Evolutionary conservation across 495 filamentous ascomycete species (phyloP), one percentile per base, ranked within the genome.

Genomic region (Jackrogersella minutella): DNA sequence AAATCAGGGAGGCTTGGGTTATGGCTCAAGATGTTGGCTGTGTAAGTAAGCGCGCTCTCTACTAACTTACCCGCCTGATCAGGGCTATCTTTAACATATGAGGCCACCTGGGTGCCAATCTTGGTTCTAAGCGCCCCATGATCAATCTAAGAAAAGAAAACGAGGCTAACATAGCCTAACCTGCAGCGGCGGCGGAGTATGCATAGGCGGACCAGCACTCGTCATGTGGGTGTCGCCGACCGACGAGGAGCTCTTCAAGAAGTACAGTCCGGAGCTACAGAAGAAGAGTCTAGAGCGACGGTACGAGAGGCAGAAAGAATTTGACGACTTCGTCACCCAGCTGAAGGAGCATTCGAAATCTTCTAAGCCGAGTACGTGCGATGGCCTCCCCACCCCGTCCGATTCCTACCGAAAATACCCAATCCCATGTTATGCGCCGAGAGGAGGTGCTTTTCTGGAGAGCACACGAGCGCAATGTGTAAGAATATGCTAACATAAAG

Each of bases 211-310:
- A 21, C 94, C 94, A 28, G 90, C 91, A 3, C 78, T 97, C 43
- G 86, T 93, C n/a, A 81, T 85, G 72, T 96, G 85, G 66, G 80
- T 98, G 34, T 85, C 87, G 50, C 95, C 96, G 2, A 87, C 91
- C 5, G 92, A 97, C 66, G 95, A 97, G 75, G 93, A 97, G 78
- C 82, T 98, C 7, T 91, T 96, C 81, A 72, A 93, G 83, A 87
- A 83, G 76, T 98, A 97, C 81, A 98, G 93, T 75, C 93, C 94
- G 1, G 95, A 98, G 11, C 85, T 98, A 3, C 91, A 94, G 74
- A 91, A 90, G 76, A 85, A 89, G 67, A 91, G 90, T 53, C 78
- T 93, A 1, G 91, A 92, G 71, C 83, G 89, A 52, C 85, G 93
- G 26, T 80, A 88, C 43, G 84, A 87, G 66, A 84, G 83, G 54